These are phyloP conservation scores for Beauveria medogensis DNA, from an alignment of 2,329 filamentous ascomycete species.

Conservation along the genomic window DNA sequence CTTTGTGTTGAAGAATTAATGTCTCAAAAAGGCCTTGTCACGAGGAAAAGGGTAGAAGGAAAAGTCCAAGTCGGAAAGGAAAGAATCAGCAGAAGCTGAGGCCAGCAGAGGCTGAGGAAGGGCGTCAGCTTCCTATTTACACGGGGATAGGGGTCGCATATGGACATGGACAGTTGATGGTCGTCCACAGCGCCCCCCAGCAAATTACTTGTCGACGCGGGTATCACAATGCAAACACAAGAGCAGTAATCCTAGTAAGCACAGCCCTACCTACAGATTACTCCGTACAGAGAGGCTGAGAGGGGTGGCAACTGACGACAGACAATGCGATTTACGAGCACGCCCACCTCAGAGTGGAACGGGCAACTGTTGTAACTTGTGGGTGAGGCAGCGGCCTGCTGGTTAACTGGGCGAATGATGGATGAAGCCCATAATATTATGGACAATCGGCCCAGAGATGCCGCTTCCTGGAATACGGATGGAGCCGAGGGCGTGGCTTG, in stretches of 20 bases:
- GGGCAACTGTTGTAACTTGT: background rate
- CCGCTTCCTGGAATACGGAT: conserved; percentile 6
- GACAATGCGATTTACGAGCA: background rate
- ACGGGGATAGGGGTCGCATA: background rate
- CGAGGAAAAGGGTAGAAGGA: background rate
- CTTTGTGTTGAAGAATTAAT: background rate
- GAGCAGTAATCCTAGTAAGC: conserved; percentile 1
- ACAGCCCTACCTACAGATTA: conserved; percentile 1
- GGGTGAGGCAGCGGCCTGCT: too few relatives aligned
- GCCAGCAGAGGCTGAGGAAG: background rate
- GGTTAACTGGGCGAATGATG: too few relatives aligned
- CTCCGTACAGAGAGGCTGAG: background rate
- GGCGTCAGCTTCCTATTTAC: conserved; percentile 8
- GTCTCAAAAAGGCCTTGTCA: background rate
- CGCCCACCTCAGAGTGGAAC: background rate
- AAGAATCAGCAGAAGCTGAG: background rate
- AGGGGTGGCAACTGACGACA: background rate
- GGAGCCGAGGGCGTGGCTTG: conserved; percentile 8
- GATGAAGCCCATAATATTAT: background rate
- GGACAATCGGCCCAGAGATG: conserved; percentile 6
- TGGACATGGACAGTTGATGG: background rate
- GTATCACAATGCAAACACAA: conserved; percentile 1
- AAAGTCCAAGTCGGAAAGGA: background rate
- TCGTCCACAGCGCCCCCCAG: background rate
- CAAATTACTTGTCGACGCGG: conserved; percentile 1